A percentile compares a stretch with the other conserved stretches of the same genome.
phyloP scores from a whole-genome alignment of 441 rosid genomes.

The Adansonia rubrostipa region DNA sequence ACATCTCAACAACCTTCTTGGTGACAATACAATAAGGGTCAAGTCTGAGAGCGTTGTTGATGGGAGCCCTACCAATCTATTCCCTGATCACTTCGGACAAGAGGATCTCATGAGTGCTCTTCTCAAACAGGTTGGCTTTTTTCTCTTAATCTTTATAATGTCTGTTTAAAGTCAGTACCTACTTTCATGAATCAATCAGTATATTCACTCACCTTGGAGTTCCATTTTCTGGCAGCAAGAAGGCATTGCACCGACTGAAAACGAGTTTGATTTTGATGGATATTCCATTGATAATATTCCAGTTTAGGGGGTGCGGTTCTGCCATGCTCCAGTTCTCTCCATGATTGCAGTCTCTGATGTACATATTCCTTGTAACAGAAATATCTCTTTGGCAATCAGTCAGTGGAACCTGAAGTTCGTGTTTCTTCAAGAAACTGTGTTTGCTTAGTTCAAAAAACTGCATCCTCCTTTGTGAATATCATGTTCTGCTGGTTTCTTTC shows the following conservation, averaged over 20 bases:
- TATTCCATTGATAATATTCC: constrained; percentile 72
- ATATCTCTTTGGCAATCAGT: constrained; percentile 29
- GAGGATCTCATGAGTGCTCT: constrained; percentile 90
- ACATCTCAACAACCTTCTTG: constrained; percentile 41
- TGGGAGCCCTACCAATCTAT: constrained; percentile 42
- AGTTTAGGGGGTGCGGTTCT: constrained; percentile 44
- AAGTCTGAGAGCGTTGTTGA: constrained; percentile 70
- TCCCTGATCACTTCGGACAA: constrained; percentile 63
- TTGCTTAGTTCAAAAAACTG: constrained; percentile 25
- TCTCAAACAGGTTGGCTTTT: constrained; percentile 71
- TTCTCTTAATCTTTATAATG: background rate
- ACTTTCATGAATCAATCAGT: background rate
- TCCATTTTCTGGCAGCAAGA: constrained; percentile 59
- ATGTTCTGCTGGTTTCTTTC: constrained; percentile 28
- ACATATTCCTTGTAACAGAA: constrained; percentile 41
- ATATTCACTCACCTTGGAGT: constrained; percentile 7
- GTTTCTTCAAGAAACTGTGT: constrained; percentile 22
- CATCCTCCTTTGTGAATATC: constrained; percentile 39
- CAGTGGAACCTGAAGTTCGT: constrained; percentile 20
- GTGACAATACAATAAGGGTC: constrained; percentile 56
- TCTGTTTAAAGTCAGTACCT: constrained; percentile 19
- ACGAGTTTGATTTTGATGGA: constrained; percentile 82
- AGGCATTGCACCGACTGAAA: constrained; percentile 56
- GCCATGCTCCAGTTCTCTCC: constrained; percentile 19
- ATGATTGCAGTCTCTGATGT: constrained; percentile 37